Evolutionary conservation across 2,329 filamentous ascomycete genomes (phyloP).

Genomic region (Onygena corvina): DNA sequence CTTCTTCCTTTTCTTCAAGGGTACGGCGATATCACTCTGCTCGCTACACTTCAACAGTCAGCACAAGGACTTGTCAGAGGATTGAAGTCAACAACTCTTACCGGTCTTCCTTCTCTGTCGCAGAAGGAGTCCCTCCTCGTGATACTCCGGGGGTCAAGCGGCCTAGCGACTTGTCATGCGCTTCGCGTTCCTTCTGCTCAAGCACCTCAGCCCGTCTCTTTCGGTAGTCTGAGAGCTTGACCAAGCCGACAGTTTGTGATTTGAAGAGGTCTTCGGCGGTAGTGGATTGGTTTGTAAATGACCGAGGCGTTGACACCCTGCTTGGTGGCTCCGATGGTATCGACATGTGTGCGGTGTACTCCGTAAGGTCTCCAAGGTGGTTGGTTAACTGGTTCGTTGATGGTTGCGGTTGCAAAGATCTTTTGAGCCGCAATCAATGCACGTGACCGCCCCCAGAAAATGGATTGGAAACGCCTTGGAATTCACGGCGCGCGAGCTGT

Average conservation of each 20-base stretch:
- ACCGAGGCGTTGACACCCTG: constrained; percentile 35
- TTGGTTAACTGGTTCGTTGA: too few species aligned
- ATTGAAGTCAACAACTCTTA: constrained; percentile 32
- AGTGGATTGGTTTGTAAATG: constrained; percentile 62
- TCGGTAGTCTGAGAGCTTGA: constrained; percentile 84
- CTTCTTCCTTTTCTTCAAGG: constrained; percentile 47
- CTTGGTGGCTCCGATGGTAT: constrained; percentile 27
- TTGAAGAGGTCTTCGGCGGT: constrained; percentile 73
- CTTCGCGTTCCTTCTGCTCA: constrained; percentile 76
- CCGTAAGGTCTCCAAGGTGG: too few species aligned
- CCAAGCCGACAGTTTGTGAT: constrained; percentile 77
- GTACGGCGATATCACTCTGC: constrained; percentile 34
- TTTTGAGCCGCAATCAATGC: neutral
- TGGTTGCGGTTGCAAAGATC: neutral
- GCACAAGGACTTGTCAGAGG: constrained; percentile 25
- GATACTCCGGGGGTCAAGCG: constrained; percentile 35
- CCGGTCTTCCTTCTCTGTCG: constrained; percentile 43
- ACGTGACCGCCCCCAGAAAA: too few species aligned
- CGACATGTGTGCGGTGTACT: constrained; percentile 13
- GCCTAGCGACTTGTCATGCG: constrained; percentile 49
- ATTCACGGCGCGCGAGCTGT: too few species aligned
- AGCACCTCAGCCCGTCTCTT: constrained; percentile 91
- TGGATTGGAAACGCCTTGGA: too few species aligned
- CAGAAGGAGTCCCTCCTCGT: constrained; percentile 40
- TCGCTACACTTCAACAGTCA: constrained; percentile 49